Evolutionary conservation across 2,329 filamentous ascomycete species (phyloP).

Genomic region (Tothia fuscella): DNA sequence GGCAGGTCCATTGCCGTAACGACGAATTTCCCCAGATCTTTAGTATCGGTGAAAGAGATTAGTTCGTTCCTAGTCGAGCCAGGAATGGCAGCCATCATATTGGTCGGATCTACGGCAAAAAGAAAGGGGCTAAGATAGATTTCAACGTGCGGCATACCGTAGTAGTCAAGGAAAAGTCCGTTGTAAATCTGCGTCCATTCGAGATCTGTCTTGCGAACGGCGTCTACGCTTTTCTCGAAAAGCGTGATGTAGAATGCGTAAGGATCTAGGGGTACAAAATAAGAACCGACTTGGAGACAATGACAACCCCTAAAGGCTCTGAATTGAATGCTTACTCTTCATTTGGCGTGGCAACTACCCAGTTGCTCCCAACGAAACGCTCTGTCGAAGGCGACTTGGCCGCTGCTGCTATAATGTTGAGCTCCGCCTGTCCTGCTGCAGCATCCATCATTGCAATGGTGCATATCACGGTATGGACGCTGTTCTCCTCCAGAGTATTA

Average conservation of each 20-base stretch:
- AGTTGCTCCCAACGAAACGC: slow-evolving; percentile 34
- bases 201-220: slow-evolving; percentile 16
- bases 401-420: slow-evolving; percentile 35
- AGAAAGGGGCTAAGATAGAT: slow-evolving; percentile 14
- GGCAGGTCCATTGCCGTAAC: not conserved
- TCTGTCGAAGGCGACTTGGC: slow-evolving; percentile 26
- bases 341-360: slow-evolving; percentile 19
- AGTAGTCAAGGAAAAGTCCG: slow-evolving; percentile 23
- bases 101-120: slow-evolving; percentile 13
- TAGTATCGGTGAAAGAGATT: not conserved
- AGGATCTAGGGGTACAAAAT: not conserved
- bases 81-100: slow-evolving; percentile 14
- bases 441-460: slow-evolving; percentile 24
- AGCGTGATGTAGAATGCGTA: slow-evolving; percentile 10
- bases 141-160: slow-evolving; percentile 17
- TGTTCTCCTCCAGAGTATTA: slow-evolving; percentile 24
- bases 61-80: not conserved
- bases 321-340: slow-evolving; percentile 8
- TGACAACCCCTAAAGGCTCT: slow-evolving; percentile 6
- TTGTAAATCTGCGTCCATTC: slow-evolving; percentile 19
- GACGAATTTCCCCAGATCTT: not conserved
- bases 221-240: slow-evolving; percentile 10
- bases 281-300: not conserved
- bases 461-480: slow-evolving; percentile 35
- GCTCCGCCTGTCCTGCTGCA: slow-evolving; percentile 21